Evolutionary conservation across 2,329 filamentous ascomycete genomes (phyloP), one percentile per base, ranked within the genome.

Genomic region (Hawksworthiomyces lignivorus): DNA sequence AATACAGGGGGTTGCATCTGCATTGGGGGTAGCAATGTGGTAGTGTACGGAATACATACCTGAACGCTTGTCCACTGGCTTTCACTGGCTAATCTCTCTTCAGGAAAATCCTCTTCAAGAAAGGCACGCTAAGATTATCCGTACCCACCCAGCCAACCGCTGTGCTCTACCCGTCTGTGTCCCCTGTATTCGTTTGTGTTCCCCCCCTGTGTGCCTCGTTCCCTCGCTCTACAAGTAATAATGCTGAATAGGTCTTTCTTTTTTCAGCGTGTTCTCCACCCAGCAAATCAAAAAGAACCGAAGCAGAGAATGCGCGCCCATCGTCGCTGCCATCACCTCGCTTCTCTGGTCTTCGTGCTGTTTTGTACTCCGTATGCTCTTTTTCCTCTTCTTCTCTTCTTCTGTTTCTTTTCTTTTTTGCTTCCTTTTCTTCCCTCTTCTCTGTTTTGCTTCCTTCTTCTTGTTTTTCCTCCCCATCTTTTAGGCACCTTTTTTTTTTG

Each of bases 371-470:
- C n/a, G n/a, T n/a, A n/a, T n/a, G 6, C 14, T 17, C 22, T 26
- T 4, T 5, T 28, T 14, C 36, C 4, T 39, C n/a, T 21, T 22
- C 18, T 28, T 10, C 14, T 28, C 3, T 29, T 29, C 19, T 24
- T 27, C 15, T 24, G 14, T 24, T 27, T 28, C 22, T 36, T 15
- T 33, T 33, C 28, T 32, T 19, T 66, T 62, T 60, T 60, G 62
- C 62, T 63, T 63, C 59, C 55, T 56, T 53, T 52, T 53, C 54
- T 54, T 21, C 27, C 24, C 19, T 32, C 24, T 22, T 18, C n/a
- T 45, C 12, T 22, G 17, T 29, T 18, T 10, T 17, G 22, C 28
- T 29, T 28, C 14, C 14, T 33, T 26, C n/a, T 19, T 24, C 24
- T 29, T 27, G n/a, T 30, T 31, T 27, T 35, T 15, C 24, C 33